Base-by-base conservation (phyloP, 2,329 filamentous ascomycete species). In the Hypoxylon sp. region DNA sequence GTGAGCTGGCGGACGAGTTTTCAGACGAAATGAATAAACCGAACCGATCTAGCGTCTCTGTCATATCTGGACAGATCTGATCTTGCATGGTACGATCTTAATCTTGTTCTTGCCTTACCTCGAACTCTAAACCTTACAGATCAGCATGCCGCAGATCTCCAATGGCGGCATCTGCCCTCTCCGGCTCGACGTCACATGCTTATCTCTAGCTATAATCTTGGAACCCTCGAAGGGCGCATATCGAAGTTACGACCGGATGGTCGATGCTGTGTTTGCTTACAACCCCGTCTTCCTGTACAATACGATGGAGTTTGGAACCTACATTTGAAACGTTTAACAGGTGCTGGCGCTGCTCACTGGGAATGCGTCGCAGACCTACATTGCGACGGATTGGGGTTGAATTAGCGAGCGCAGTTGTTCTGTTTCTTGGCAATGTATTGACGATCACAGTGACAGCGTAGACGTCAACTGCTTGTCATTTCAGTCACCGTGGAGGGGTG, bases 301-400 rank as follows among this genome's bases (percentile, higher is more conserved):
- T 42, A 44, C 33, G 46, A 54, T 22, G 9, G 42, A 48, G 49
- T 40, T 40, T 53, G 16, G 24, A 30, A n/a, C 9, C 24, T 16
- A 4, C 33, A n/a, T n/a, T 44, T 28, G 48, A 44, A 57, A 68
- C 33, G 58, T 60, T 57, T 45, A 53, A 68, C 65, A 62, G 32
- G 7, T 46, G 33, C 14, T 59, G 53, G 42, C 33, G 26, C 36
- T 44, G 32, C 30, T 48, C 30, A 33, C 38, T 57, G 32, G 44
- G 45, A 33, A 45, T 18, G 32, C 30, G 20, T 54, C 54, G 60
- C 46, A 20, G 49, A 22, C 57, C 49, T 54, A 40, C 33, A 22
- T 64, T 5, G 24, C 30, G 45, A 68, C 59, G 26, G 30, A 63
- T 64, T 61, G 45, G 63, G 63, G 40, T 68, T 28, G 48, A 57